Evolutionary conservation across 768 basidiomycete genomes (phyloP).

Genomic region (Auriscalpium orientale): DNA sequence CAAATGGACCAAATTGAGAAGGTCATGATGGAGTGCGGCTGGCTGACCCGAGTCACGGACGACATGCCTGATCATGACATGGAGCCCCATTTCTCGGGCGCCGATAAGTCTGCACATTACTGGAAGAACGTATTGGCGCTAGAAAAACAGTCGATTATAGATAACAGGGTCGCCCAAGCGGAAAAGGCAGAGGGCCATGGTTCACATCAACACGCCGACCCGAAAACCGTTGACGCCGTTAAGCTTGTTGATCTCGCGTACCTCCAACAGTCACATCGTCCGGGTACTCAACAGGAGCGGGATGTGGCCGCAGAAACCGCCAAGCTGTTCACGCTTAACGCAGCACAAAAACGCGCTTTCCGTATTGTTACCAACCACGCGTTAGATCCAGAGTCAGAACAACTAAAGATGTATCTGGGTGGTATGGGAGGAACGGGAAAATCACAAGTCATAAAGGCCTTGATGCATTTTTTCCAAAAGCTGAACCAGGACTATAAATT

Average conservation of each 20-base stretch:
- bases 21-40: no score
- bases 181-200: no score
- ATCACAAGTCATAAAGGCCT: slow-evolving; percentile 14
- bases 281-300: no score
- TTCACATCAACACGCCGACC: no score
- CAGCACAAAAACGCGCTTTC: slow-evolving; percentile 15
- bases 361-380: slow-evolving; percentile 15
- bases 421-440: slow-evolving; percentile 20
- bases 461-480: slow-evolving; percentile 7
- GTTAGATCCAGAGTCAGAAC: not conserved
- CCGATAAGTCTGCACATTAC: no score
- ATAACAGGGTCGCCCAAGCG: no score
- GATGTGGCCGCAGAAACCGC: not conserved
- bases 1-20: no score
- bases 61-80: no score
- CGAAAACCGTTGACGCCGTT: not conserved
- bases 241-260: not conserved
- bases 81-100: no score
- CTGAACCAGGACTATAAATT: slow-evolving; percentile 5
- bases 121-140: no score
- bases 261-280: not conserved
- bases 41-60: no score
- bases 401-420: slow-evolving; percentile 17
- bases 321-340: slow-evolving; percentile 5
- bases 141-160: no score